Conservation (phyloP, 2,329 filamentous ascomycete species). For the Bimuria novae-zelandiae region DNA sequence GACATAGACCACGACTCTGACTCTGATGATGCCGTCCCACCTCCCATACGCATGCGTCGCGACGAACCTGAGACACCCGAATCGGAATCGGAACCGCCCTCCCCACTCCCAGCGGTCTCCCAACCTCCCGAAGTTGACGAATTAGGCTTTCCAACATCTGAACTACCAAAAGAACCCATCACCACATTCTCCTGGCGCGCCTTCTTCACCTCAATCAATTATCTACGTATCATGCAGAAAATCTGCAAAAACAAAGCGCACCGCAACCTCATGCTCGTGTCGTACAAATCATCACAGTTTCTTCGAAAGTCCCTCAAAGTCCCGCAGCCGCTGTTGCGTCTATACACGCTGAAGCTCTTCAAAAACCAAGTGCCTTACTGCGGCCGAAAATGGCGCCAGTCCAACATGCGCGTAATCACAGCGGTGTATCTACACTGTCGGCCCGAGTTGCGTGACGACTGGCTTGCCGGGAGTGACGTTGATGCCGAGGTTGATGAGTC, state of each 20-base stretch:
- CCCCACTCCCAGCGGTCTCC: slow-evolving; percentile 27
- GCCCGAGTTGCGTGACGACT: slow-evolving; percentile 91
- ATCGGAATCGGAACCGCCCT: slow-evolving; percentile 29
- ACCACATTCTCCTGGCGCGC: slow-evolving; percentile 91
- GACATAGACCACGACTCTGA: slow-evolving; percentile 33
- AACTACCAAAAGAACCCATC: slow-evolving; percentile 74
- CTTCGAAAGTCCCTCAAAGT: slow-evolving; percentile 90
- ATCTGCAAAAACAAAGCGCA: slow-evolving; percentile 96
- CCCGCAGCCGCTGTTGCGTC: slow-evolving; percentile 81
- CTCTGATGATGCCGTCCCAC: slow-evolving; percentile 74
- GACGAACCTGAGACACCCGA: slow-evolving; percentile 32
- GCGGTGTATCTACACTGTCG: slow-evolving; percentile 93
- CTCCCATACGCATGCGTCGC: slow-evolving; percentile 70
- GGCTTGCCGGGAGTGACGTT: slow-evolving; percentile 87
- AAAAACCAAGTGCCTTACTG: slow-evolving; percentile 99
- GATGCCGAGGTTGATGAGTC: slow-evolving; percentile 94
- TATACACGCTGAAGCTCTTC: slow-evolving; percentile 97
- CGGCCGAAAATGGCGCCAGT: slow-evolving; percentile 95
- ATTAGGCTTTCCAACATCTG: slow-evolving; percentile 76
- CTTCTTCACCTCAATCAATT: slow-evolving; percentile 94
- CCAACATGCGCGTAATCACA: slow-evolving; percentile 98
- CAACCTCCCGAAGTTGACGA: slow-evolving; percentile 73
- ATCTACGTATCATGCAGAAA: slow-evolving; percentile 95
- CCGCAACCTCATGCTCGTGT: slow-evolving; percentile 88
- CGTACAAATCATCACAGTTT: slow-evolving; percentile 93